phyloP scores from a whole-genome alignment of 2,329 filamentous ascomycete genomes.

The Exophiala viscosa region DNA sequence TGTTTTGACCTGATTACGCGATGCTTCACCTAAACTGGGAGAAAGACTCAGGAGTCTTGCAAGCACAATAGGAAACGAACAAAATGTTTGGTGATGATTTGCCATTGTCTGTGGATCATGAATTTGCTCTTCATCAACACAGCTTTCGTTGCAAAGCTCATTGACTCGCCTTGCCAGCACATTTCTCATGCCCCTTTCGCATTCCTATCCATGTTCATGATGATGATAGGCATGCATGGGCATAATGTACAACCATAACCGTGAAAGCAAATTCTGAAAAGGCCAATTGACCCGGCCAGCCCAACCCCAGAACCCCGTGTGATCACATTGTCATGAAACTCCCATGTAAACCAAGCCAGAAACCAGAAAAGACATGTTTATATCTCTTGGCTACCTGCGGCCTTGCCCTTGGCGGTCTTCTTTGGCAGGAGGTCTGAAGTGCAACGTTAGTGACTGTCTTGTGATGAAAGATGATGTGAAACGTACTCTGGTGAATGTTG shows the following conservation, averaged over 20 bases:
- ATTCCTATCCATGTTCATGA: constrained; percentile 33
- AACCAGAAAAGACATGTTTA: constrained; percentile 62
- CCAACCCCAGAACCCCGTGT: constrained; percentile 67
- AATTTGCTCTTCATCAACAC: constrained; percentile 26
- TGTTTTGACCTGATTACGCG: not conserved
- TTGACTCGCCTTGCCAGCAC: constrained; percentile 32
- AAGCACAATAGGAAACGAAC: not conserved
- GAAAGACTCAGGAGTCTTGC: not conserved
- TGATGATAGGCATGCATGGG: constrained; percentile 43
- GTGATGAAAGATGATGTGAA: constrained; percentile 21
- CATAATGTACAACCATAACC: constrained; percentile 61
- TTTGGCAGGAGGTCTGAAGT: constrained; percentile 90
- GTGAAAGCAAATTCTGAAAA: constrained; percentile 37
- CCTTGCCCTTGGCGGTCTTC: constrained; percentile 98
- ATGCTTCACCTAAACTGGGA: no score
- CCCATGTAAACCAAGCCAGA: constrained; percentile 65
- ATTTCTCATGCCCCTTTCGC: constrained; percentile 31
- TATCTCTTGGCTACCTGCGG: constrained; percentile 80
- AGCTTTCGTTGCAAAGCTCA: constrained; percentile 17
- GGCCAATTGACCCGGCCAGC: constrained; percentile 54
- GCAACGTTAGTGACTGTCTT: constrained; percentile 40
- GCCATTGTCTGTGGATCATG: constrained; percentile 23
- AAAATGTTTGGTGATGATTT: constrained; percentile 10
- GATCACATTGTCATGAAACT: constrained; percentile 59
- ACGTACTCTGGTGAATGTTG: constrained; percentile 95